These are phyloP conservation scores for Pleurotus pulmonarius DNA, from an alignment of 768 basidiomycete species.

Conservation along the genomic window DNA sequence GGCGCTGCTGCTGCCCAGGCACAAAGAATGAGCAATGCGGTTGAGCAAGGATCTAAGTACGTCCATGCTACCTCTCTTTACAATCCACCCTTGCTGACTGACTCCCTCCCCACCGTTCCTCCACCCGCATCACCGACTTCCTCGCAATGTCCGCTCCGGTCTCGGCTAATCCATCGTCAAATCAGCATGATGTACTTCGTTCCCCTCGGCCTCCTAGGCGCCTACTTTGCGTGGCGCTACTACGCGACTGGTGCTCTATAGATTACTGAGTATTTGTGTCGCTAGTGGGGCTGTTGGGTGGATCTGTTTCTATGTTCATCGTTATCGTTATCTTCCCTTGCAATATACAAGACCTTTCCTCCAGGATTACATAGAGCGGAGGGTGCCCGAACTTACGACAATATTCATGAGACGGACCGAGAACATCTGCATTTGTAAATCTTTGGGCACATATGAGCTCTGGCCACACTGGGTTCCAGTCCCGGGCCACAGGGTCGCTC, in stretches of 20 bases:
- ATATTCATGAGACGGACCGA: too few species aligned
- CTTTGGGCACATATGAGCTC: too few species aligned
- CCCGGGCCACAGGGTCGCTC: too few species aligned
- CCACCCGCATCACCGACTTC: slow-evolving; percentile 1
- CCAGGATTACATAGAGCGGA: too few species aligned
- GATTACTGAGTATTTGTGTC: too few species aligned
- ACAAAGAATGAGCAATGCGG: slow-evolving; percentile 40
- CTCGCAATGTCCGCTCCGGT: background rate
- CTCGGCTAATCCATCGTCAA: background rate
- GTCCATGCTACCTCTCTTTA: slow-evolving; percentile 15
- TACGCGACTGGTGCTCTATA: slow-evolving; percentile 31
- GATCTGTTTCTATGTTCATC: too few species aligned
- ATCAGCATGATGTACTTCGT: slow-evolving; percentile 77
- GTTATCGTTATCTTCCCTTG: too few species aligned
- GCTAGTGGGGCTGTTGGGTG: too few species aligned
- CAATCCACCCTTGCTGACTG: background rate
- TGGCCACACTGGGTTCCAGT: too few species aligned
- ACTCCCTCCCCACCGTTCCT: slow-evolving; percentile 11
- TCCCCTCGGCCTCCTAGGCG: slow-evolving; percentile 74
- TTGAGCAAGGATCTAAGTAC: slow-evolving; percentile 69
- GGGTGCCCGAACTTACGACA: too few species aligned
- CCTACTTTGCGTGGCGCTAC: slow-evolving; percentile 85
- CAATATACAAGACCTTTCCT: too few species aligned
- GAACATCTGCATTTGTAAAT: too few species aligned
- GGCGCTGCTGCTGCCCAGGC: slow-evolving; percentile 44